phyloP scores from a whole-genome alignment of 495 filamentous ascomycete genomes.

The Hyaloscypha bicolor region DNA sequence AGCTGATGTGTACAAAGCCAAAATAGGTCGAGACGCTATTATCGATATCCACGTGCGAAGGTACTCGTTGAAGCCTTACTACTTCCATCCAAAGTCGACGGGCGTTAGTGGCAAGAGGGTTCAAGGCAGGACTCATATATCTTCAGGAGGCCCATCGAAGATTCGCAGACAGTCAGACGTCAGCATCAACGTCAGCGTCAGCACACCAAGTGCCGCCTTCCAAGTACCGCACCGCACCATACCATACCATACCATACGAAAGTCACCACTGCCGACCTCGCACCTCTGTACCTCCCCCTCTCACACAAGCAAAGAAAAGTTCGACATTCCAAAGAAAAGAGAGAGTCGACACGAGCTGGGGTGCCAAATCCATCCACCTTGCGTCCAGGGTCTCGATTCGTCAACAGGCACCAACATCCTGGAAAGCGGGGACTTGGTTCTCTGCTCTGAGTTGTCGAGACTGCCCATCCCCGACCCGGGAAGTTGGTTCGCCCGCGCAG shows the following conservation, averaged over 20 bases:
- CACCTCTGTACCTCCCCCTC: background rate
- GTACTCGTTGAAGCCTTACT: background rate
- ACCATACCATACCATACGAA: background rate
- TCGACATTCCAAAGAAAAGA: background rate
- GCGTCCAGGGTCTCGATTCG: background rate
- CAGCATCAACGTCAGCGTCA: too few relatives aligned
- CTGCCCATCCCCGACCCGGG: background rate
- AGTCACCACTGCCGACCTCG: background rate
- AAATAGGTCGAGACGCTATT: slow-evolving; percentile 1
- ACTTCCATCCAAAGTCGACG: slow-evolving; percentile 1
- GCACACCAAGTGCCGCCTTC: background rate
- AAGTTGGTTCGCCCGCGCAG: background rate
- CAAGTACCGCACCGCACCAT: background rate
- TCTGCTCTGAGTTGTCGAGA: background rate
- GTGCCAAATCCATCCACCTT: background rate
- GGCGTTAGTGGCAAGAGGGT: slow-evolving; percentile 1
- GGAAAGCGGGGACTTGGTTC: background rate
- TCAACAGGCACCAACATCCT: background rate
- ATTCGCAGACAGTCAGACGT: background rate
- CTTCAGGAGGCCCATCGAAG: background rate
- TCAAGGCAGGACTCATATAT: background rate
- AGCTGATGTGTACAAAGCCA: slow-evolving; percentile 1
- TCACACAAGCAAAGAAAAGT: background rate
- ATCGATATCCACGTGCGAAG: background rate
- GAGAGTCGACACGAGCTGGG: background rate